phyloP scores from a whole-genome alignment of 2,329 filamentous ascomycete species.

The Mollisia scopiformis region DNA sequence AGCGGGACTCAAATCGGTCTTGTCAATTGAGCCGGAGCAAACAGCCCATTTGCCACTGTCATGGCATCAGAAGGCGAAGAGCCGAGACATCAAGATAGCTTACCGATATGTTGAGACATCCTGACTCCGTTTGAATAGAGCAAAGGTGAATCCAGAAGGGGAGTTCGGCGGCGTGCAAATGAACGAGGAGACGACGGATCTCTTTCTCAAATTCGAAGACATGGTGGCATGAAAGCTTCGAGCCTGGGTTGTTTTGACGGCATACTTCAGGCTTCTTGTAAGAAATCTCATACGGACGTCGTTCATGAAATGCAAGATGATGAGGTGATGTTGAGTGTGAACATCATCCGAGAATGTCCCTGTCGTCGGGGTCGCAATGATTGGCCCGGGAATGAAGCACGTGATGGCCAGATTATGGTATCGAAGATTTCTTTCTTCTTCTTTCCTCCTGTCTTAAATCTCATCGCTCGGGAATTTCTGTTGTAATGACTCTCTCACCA shows the following conservation, averaged over 20 bases:
- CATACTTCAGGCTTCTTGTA: neutral
- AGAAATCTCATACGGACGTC: neutral
- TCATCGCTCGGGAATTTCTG: neutral
- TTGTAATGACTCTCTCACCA: too few species aligned
- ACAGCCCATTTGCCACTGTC: constrained; percentile 60
- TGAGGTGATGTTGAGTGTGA: neutral
- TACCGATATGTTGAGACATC: constrained; percentile 64
- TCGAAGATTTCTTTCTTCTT: neutral
- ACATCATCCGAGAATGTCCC: neutral
- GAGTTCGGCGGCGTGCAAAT: constrained; percentile 39
- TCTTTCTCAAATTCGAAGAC: constrained; percentile 13
- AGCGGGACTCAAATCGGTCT: constrained; percentile 53
- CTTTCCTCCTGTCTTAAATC: neutral
- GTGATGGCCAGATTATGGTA: too few species aligned
- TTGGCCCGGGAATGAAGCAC: neutral
- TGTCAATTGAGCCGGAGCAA: constrained; percentile 63
- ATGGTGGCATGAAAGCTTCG: constrained; percentile 12
- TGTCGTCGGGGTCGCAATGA: too few species aligned
- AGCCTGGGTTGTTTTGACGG: neutral
- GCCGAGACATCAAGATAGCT: constrained; percentile 20
- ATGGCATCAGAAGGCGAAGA: constrained; percentile 17
- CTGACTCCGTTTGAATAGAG: constrained; percentile 63
- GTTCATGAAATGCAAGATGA: neutral
- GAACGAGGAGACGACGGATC: constrained; percentile 45
- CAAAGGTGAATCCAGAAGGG: constrained; percentile 48